These are phyloP conservation scores for Clarireedia paspali DNA, from an alignment of 2,329 filamentous ascomycete genomes.

Conservation along the genomic window DNA sequence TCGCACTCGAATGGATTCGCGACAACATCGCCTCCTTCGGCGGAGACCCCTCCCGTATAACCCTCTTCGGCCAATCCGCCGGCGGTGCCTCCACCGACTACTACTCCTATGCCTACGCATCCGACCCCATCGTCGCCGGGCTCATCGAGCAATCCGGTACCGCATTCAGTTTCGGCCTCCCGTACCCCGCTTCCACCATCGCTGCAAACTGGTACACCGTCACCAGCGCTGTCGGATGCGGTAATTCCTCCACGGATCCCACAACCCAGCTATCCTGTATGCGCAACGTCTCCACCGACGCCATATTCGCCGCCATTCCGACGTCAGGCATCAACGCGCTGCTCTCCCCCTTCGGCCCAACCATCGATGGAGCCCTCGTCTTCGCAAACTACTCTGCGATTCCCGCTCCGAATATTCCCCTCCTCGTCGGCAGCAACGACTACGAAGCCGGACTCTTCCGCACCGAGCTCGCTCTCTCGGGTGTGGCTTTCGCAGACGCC, in stretches of 20 bases:
- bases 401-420: conserved; percentile 12
- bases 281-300: conserved; percentile 16
- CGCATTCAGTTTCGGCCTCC: conserved; percentile 19
- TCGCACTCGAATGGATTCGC: conserved; percentile 51
- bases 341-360: conserved; percentile 21
- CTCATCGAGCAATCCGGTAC: conserved; percentile 22
- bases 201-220: conserved; percentile 21
- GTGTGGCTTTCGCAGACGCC: conserved; percentile 13
- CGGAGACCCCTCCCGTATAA: conserved; percentile 32
- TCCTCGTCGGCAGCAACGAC: conserved; percentile 29
- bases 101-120: conserved; percentile 5
- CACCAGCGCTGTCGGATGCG: conserved; percentile 22
- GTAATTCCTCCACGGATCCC: conserved; percentile 17
- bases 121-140: conserved; percentile 16
- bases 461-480: conserved; percentile 17
- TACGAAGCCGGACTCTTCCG: conserved; percentile 30
- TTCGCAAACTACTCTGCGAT: conserved; percentile 23
- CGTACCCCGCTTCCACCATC: conserved; percentile 12
- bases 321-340: conserved; percentile 6
- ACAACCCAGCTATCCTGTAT: conserved; percentile 22
- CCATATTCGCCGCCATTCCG: conserved; percentile 17
- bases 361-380: conserved; percentile 23
- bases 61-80: conserved; percentile 36
- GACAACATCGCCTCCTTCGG: conserved; percentile 44
- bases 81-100: conserved; percentile 23